phyloP scores from a whole-genome alignment of 78 protist genomes.

The Dictyostelium citrinum region DNA sequence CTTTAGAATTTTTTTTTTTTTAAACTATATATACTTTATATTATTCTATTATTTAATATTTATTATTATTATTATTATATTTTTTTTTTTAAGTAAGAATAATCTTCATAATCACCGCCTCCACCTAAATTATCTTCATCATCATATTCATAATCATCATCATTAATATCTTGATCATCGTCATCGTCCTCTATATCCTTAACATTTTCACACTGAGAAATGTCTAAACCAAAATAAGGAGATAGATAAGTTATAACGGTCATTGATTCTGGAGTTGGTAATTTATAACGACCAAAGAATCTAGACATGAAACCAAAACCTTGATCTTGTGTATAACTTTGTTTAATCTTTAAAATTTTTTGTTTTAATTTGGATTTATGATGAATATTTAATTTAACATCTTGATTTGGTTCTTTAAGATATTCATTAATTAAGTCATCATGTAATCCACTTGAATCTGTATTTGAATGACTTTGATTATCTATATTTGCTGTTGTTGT shows the following conservation, averaged over 20 bases:
- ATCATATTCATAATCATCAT: not conserved
- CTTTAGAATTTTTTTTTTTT: too few relatives aligned
- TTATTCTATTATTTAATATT: too few relatives aligned
- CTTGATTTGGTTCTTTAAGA: not conserved
- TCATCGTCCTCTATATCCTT: not conserved
- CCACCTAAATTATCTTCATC: not conserved
- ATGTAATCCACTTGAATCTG: not conserved
- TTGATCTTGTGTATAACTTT: not conserved
- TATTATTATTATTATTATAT: not conserved
- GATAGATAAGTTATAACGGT: conserved; percentile 27
- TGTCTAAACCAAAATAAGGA: not conserved
- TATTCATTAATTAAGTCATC: conserved; percentile 5
- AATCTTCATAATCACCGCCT: not conserved
- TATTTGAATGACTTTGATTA: not conserved
- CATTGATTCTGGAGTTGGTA: conserved; percentile 39
- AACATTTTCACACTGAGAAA: conserved; percentile 19
- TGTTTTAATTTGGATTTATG: not conserved
- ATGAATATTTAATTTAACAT: not conserved
- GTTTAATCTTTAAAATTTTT: conserved; percentile 8
- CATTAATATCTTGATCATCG: not conserved
- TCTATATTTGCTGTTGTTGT: not conserved
- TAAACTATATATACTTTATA: too few relatives aligned
- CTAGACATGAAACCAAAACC: conserved; percentile 26
- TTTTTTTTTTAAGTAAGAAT: not conserved
- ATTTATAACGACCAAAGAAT: conserved; percentile 19